phyloP scores from a whole-genome alignment of 306 rosid genomes.

The Gynostemma pentaphyllum region DNA sequence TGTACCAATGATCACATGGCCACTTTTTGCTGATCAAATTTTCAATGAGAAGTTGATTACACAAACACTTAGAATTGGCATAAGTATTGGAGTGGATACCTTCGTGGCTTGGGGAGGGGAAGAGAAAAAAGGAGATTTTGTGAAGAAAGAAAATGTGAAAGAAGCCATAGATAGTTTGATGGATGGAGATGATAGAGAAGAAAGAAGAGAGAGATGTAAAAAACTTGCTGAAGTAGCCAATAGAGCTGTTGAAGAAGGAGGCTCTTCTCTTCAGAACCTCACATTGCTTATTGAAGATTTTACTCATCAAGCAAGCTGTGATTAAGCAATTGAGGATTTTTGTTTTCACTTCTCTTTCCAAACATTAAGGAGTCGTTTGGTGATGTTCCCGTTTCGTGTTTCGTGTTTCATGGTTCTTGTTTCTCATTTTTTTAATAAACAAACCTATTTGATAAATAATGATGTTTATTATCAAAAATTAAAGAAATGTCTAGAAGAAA shows the following conservation, averaged over 20 bases:
- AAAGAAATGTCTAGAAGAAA: too few species aligned
- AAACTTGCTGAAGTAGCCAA: constrained; percentile 28
- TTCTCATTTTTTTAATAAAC: too few species aligned
- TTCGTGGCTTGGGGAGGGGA: constrained; percentile 22
- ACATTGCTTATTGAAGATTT: constrained; percentile 33
- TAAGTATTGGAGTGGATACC: constrained; percentile 31
- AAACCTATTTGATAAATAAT: too few species aligned
- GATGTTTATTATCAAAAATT: too few species aligned
- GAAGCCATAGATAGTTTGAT: constrained; percentile 28
- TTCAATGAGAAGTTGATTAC: constrained; percentile 32
- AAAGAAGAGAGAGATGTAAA: constrained; percentile 24
- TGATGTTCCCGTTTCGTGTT: too few species aligned
- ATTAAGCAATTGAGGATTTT: too few species aligned
- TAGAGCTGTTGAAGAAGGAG: constrained; percentile 38
- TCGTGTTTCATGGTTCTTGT: too few species aligned
- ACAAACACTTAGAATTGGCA: constrained; percentile 26
- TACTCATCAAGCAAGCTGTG: not conserved
- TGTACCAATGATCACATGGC: constrained; percentile 59
- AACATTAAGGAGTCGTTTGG: too few species aligned
- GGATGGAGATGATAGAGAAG: constrained; percentile 25
- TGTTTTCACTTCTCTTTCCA: too few species aligned
- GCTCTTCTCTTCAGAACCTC: constrained; percentile 40
- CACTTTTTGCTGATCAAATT: constrained; percentile 45
- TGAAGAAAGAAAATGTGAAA: constrained; percentile 26
- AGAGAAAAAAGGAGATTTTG: constrained; percentile 25